Conservation (phyloP, 768 basidiomycete genomes). For the Kwoniella mangroviensis region DNA sequence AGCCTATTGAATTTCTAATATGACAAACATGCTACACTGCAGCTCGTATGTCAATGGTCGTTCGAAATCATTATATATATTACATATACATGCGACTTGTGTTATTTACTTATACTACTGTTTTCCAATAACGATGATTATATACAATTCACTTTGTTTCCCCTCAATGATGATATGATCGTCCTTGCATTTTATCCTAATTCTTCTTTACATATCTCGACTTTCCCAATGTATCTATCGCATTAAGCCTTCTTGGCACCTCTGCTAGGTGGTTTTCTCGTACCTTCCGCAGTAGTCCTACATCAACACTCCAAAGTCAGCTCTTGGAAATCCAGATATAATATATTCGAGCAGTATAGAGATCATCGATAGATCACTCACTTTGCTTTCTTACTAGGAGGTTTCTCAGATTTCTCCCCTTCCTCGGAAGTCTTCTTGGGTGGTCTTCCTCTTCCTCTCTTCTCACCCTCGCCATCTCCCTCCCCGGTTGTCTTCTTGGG, state of each 20-base stretch:
- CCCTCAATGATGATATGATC: background rate
- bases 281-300: slow-evolving; percentile 34
- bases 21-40: no score
- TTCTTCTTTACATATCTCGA: slow-evolving; percentile 3
- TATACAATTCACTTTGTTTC: no score
- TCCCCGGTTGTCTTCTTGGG: slow-evolving; percentile 24
- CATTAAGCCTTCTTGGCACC: slow-evolving; percentile 26
- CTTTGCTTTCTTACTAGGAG: slow-evolving; percentile 52
- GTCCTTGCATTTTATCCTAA: background rate
- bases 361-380: slow-evolving; percentile 24
- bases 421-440: slow-evolving; percentile 24
- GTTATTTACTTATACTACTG: no score
- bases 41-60: no score
- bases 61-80: no score
- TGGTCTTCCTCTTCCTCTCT: slow-evolving; percentile 18
- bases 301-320: background rate
- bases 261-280: slow-evolving; percentile 43
- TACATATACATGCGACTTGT: no score
- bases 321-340: no score
- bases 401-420: slow-evolving; percentile 35
- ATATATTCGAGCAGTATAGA: background rate
- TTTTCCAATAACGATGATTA: no score
- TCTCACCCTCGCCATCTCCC: slow-evolving; percentile 6
- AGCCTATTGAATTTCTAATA: no score
- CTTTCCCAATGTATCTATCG: background rate